Percentiles rank a stretch among this genome's conserved stretches.
Evolutionary conservation across 2,329 filamentous ascomycete genomes (phyloP).

Genomic region (Tolypocladium paradoxum): DNA sequence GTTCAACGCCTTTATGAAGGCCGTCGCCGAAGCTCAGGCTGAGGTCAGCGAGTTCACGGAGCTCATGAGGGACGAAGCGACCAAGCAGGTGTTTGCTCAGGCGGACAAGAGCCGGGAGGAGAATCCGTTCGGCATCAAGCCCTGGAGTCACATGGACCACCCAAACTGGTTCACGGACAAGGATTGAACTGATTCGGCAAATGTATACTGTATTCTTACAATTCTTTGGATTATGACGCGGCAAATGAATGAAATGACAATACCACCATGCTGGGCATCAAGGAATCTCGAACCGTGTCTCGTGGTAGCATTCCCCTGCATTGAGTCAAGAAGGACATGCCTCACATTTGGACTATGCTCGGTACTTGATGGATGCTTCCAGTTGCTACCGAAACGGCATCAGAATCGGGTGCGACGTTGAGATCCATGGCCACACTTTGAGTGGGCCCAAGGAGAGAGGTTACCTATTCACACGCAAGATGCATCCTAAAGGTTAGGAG

Average conservation of each 20-base stretch:
- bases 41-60: conserved; percentile 42
- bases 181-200: conserved; percentile 5
- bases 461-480: background rate
- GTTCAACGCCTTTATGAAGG: conserved; percentile 35
- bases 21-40: conserved; percentile 33
- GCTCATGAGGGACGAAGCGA: conserved; percentile 34
- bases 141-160: conserved; percentile 48
- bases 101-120: conserved; percentile 41
- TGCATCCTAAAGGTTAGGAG: background rate
- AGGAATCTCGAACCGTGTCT: background rate
- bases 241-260: background rate
- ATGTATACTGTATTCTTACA: background rate
- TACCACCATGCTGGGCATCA: background rate
- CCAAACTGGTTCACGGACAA: conserved; percentile 43
- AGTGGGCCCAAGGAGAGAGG: background rate
- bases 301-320: background rate
- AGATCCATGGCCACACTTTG: background rate
- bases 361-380: background rate
- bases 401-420: background rate
- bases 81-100: conserved; percentile 38
- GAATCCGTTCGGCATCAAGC: conserved; percentile 45
- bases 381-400: background rate
- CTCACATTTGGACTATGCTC: background rate
- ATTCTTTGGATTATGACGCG: background rate
- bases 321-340: background rate